A percentile compares a stretch with the other conserved stretches of the same genome.
These are phyloP conservation scores for Apiotrichum sp. DNA, from an alignment of 1,284 basidiomycete genomes.

Conservation along the genomic window DNA sequence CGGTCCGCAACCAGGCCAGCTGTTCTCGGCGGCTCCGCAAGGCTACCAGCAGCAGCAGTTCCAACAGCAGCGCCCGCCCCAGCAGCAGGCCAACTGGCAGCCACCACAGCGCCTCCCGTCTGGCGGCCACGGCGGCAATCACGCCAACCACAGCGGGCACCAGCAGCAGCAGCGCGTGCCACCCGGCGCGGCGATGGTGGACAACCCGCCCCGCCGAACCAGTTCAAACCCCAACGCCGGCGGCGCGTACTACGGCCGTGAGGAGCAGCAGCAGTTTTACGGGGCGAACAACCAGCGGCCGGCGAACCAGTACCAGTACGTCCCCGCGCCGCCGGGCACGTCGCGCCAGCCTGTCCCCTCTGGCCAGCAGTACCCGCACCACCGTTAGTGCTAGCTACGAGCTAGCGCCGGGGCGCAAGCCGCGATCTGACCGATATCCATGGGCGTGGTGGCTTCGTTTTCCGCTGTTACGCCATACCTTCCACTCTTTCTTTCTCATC, in stretches of 20 bases:
- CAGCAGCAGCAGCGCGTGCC: constrained; percentile 1
- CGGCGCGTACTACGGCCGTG: background rate
- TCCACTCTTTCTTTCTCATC: too few species aligned
- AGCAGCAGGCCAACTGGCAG: constrained; percentile 13
- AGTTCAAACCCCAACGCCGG: constrained; percentile 5
- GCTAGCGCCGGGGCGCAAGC: too few species aligned
- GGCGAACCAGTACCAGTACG: constrained; percentile 9
- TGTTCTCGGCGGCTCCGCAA: constrained; percentile 30
- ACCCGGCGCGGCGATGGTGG: constrained; percentile 5
- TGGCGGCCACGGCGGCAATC: constrained; percentile 1
- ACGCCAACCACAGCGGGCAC: background rate
- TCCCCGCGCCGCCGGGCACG: constrained; percentile 1
- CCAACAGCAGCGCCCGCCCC: constrained; percentile 10
- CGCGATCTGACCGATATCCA: too few species aligned
- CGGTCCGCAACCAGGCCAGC: constrained; percentile 30
- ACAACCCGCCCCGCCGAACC: constrained; percentile 12
- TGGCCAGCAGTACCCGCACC: constrained; percentile 15
- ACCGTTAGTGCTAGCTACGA: constrained; percentile 1
- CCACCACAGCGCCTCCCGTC: constrained; percentile 22
- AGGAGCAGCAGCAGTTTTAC: constrained; percentile 14
- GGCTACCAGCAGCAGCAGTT: constrained; percentile 35
- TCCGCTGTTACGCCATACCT: too few species aligned
- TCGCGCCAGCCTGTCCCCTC: constrained; percentile 11
- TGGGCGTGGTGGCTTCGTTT: too few species aligned
- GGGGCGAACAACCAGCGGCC: background rate